phyloP scores from a whole-genome alignment of 148 eudicot genomes.

The Rhododendron simsii region DNA sequence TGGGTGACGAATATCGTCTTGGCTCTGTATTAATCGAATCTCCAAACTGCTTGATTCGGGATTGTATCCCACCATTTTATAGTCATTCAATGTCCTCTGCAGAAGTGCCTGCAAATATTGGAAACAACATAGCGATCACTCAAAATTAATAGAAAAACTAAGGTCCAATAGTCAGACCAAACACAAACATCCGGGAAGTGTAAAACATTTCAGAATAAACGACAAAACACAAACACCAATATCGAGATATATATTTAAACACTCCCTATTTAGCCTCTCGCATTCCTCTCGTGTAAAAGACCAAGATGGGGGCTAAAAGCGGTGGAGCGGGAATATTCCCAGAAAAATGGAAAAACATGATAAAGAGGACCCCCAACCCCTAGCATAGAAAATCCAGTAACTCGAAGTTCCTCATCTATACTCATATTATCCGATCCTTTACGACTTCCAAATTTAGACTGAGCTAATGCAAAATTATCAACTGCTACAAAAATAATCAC shows the following conservation, averaged over 20 bases:
- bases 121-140: not conserved
- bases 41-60: constrained; percentile 85
- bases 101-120: constrained; percentile 60
- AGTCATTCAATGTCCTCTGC: constrained; percentile 62
- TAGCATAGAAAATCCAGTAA: not conserved
- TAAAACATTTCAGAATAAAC: not conserved
- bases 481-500: not conserved
- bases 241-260: not conserved
- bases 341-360: not conserved
- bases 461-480: not conserved
- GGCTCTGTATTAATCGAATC: constrained; percentile 86
- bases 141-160: not conserved
- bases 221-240: not conserved
- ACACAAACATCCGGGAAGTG: not conserved
- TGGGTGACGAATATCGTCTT: constrained; percentile 76
- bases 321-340: not conserved
- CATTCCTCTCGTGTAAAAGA: not conserved
- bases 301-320: not conserved
- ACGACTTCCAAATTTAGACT: not conserved
- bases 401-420: not conserved
- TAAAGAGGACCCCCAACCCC: not conserved
- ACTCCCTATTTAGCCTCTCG: not conserved
- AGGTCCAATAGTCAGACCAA: not conserved
- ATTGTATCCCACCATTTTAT: constrained; percentile 62
- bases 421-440: not conserved